Evolutionary conservation across 257 asterid species (phyloP), one percentile per base, ranked within the genome.

Genomic region (Solanum dulcamara): DNA sequence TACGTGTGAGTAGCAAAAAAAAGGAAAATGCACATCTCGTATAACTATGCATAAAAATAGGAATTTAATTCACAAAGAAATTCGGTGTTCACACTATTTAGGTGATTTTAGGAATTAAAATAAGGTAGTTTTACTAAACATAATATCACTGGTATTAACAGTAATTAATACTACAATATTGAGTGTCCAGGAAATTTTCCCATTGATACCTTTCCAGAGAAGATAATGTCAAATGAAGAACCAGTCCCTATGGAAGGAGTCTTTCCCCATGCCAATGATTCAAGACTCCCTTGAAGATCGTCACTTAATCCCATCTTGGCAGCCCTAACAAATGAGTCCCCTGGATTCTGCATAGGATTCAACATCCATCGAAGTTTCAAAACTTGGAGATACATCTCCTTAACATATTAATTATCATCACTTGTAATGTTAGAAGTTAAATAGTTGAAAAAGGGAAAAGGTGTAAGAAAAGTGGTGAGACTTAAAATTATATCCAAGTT

Each of bases 231-330:
- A 60, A 95, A 95, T 3, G 60, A 92, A 85, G 87, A 88, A 85
- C 98, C 98, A 74, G 96, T 93, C 68, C 99, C 99, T 53, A 92
- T 87, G 38, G 94, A 77, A 83, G 98, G 99, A 87, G 88, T 90
- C 90, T 88, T 93, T 85, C 99, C 99, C 98, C 98, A 95, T 15
- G 96, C 74, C 86, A 97, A 88, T 57, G 98, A 94, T 86, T 97
- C 99, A 4, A 95, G 87, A 86, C 91, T 92, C 82, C 98, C 98
- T 89, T 84, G 90, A 71, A 97, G 98, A 87, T 87, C 70, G 88
- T 97, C 98, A 22, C 33, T 77, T 84, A 88, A 90, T 86, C 93
- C 96, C 86, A 32, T 72, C 91, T 95, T 97, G 66, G 98, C 97
- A 40, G 99, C 98, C 91, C 89, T 93, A 48, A 92, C 85, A 59